These are phyloP conservation scores for Neonectria punicea DNA, from an alignment of 2,329 filamentous ascomycete species.

Conservation along the genomic window DNA sequence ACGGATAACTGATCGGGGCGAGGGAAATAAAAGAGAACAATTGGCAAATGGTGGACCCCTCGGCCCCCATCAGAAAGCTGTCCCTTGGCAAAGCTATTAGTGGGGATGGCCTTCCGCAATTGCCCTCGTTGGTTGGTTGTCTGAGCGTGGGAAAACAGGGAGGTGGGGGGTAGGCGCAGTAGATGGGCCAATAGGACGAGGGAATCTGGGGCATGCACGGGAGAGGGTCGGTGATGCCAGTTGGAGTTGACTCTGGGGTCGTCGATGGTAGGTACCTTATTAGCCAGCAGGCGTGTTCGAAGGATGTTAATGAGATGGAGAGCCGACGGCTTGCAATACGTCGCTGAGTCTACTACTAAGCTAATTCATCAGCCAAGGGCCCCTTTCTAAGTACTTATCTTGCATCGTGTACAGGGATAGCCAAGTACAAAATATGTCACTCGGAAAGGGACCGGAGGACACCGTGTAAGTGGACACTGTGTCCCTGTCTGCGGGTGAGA, in stretches of 20 bases:
- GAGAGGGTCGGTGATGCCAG: background rate
- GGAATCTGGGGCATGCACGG: background rate
- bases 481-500: background rate
- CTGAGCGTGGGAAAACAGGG: background rate
- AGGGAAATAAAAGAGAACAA: conserved; percentile 13
- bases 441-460: background rate
- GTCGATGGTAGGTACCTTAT: background rate
- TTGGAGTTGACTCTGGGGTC: background rate
- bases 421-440: background rate
- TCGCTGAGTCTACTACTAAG: background rate
- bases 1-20: background rate
- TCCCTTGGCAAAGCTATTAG: background rate
- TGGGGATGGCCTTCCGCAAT: conserved; percentile 13
- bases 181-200: conserved; percentile 7
- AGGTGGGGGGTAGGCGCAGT: background rate
- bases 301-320: background rate
- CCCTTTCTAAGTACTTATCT: background rate
- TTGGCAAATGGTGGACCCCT: conserved; percentile 9
- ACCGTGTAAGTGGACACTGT: conserved; percentile 3
- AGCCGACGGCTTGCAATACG: too few species aligned
- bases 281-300: background rate
- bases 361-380: too few species aligned
- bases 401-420: background rate
- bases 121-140: conserved; percentile 13
- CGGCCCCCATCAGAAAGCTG: conserved; percentile 20